Percentiles rank a stretch among this genome's conserved stretches.
Evolutionary conservation across 2,329 filamentous ascomycete genomes (phyloP).

Genomic region (Emmonsia crescens): DNA sequence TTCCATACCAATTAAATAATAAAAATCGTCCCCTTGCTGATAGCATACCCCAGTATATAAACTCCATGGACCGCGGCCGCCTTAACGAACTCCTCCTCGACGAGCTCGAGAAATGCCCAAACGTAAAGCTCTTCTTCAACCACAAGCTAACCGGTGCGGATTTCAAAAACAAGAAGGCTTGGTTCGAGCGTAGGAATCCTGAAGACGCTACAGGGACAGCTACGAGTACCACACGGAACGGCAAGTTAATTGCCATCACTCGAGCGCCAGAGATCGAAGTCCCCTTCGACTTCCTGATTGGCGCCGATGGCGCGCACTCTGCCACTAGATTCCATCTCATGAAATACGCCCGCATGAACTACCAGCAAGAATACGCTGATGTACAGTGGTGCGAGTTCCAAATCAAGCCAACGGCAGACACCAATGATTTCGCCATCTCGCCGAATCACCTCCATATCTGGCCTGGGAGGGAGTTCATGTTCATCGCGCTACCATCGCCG

Average conservation of each 20-base stretch:
- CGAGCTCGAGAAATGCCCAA: conserved; percentile 69
- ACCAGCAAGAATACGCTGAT: conserved; percentile 89
- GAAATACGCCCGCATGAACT: conserved; percentile 87
- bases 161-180: conserved; percentile 66
- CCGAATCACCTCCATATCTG: conserved; percentile 95
- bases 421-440: conserved; percentile 62
- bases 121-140: conserved; percentile 85
- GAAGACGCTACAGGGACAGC: conserved; percentile 23
- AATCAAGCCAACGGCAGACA: conserved; percentile 47
- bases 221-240: conserved; percentile 21
- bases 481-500: conserved; percentile 84
- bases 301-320: conserved; percentile 90
- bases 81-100: conserved; percentile 79
- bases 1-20: background rate
- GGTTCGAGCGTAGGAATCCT: conserved; percentile 58
- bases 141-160: conserved; percentile 89
- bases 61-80: conserved; percentile 71
- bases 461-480: conserved; percentile 92
- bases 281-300: conserved; percentile 84
- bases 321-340: conserved; percentile 86
- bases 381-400: conserved; percentile 95
- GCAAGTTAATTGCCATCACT: conserved; percentile 13
- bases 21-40: background rate
- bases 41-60: conserved; percentile 52
- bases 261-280: conserved; percentile 66